Percentiles rank a stretch among this genome's conserved stretches.
Evolutionary conservation across 495 filamentous ascomycete genomes (phyloP).

Genomic region (Penicillium malachiteum): DNA sequence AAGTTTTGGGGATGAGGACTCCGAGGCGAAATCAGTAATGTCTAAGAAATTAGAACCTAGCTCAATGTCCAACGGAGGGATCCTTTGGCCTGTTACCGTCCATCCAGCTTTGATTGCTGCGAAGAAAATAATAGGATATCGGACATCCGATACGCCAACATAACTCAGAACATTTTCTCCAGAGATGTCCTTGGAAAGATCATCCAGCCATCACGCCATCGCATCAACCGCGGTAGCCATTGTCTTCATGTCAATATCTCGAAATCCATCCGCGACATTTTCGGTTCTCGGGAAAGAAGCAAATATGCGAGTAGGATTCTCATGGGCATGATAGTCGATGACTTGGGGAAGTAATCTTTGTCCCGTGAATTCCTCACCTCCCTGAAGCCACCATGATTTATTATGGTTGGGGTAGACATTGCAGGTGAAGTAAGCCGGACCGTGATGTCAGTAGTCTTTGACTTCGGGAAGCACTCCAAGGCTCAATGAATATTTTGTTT

Average conservation of each 20-base stretch:
- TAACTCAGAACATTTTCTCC: conserved; percentile 22
- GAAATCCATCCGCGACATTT: conserved; percentile 20
- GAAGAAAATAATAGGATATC: conserved; percentile 27
- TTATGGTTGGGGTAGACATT: too few species aligned
- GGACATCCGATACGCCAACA: conserved; percentile 25
- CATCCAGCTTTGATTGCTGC: conserved; percentile 34
- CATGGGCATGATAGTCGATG: conserved; percentile 15
- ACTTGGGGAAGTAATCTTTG: conserved; percentile 13
- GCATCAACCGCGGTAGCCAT: conserved; percentile 23
- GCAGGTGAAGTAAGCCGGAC: too few species aligned
- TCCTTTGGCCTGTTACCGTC: conserved; percentile 22
- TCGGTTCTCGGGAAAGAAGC: conserved; percentile 17
- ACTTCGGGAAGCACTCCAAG: too few species aligned
- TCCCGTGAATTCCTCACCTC: conserved; percentile 10
- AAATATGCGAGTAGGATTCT: conserved; percentile 23
- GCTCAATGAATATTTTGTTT: too few species aligned
- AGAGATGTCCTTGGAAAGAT: neutral
- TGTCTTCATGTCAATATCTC: conserved; percentile 22
- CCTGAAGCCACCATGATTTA: neutral
- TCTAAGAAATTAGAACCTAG: neutral
- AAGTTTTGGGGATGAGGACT: conserved; percentile 9
- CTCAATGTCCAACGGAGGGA: neutral
- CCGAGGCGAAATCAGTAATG: conserved; percentile 10
- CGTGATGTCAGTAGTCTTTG: too few species aligned
- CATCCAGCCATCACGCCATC: conserved; percentile 22